These are phyloP conservation scores for Nitzschia putrida DNA, from an alignment of 108 stramenopile species.

Conservation along the genomic window DNA sequence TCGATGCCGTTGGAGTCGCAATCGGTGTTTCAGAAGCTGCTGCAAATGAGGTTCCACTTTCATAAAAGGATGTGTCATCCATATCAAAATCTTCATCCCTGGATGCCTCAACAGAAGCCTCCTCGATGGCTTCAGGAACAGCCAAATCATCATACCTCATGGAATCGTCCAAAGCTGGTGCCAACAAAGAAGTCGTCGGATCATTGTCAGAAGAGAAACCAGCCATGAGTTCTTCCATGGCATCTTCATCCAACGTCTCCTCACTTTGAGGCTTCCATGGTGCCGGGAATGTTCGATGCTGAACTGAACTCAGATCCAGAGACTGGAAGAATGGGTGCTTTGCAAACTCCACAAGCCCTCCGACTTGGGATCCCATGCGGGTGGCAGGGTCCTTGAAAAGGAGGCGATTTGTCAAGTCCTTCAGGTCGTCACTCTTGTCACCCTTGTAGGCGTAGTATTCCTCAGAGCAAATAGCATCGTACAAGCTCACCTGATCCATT, in stretches of 20 bases:
- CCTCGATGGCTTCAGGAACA: too few relatives aligned
- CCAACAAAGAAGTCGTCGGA: not conserved
- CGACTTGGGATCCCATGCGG: constrained; percentile 64
- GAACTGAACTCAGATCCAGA: constrained; percentile 59
- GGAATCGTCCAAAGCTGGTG: not conserved
- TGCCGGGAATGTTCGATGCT: constrained; percentile 58
- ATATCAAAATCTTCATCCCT: too few relatives aligned
- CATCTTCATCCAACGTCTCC: constrained; percentile 13
- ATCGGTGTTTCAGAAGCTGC: too few relatives aligned
- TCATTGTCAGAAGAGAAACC: not conserved
- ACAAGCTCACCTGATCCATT: constrained; percentile 82
- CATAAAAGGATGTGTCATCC: too few relatives aligned
- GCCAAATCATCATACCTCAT: not conserved
- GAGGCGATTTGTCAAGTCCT: constrained; percentile 56
- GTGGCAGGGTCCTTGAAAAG: constrained; percentile 55
- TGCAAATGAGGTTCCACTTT: too few relatives aligned
- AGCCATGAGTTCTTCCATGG: constrained; percentile 18
- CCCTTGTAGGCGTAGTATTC: constrained; percentile 56
- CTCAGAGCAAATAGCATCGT: constrained; percentile 76
- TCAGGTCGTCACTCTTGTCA: constrained; percentile 5
- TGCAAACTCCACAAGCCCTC: constrained; percentile 62
- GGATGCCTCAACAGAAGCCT: too few relatives aligned
- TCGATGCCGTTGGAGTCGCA: too few relatives aligned
- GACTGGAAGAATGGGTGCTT: constrained; percentile 70
- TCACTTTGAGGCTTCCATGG: constrained; percentile 80